Base-by-base conservation (phyloP, 139 green algal genomes). In the Micractinium conductrix region DNA sequence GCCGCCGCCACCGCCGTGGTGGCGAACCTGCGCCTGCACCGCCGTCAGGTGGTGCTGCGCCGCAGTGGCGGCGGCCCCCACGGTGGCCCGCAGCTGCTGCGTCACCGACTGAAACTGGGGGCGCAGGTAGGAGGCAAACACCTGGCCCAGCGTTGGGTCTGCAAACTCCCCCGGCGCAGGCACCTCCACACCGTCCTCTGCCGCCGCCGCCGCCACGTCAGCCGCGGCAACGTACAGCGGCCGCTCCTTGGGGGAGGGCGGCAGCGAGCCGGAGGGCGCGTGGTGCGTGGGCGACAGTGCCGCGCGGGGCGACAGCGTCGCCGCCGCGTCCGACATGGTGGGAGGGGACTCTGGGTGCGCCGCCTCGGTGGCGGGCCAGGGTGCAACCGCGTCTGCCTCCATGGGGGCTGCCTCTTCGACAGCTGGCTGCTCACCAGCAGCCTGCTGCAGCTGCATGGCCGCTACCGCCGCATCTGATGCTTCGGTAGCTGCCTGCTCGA, bases 71-170 rank as follows among this genome's bases (percentile, higher is more conserved):
- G 62, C 78, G 0, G 62, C 65, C 30, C 42, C 62, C 45, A 62
- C 78, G 2, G 62, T 62, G 2, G 62, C n/a, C 62, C 74, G 62
- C 19, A 74, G 38, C n/a, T 62, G 42, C 62, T 83, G 78, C 40
- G 65, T 44, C 12, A 45, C 62, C 19, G 43, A 42, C 16, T 74
- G 42, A 10, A 85, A 12, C 70, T 85, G 68, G 28, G 80, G 80
- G 9, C 48, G 48, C 69, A 85, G 69, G 80, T 80, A 85, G 30
- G 50, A 62, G 45, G 69, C 45, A 62, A 85, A 85, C 69, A 85
- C 69, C 70, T 85, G 80, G 38, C 80, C 53, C 37, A 85, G 80
- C 0, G 80, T 85, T 40, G 80, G 80, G 80, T 85, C n/a, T n/a
- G n/a, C n/a, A n/a, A n/a, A n/a, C n/a, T n/a, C 80, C 28, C 37